Conservation (phyloP, 2,329 filamentous ascomycete species). For the Thermoascus crustaceus region DNA sequence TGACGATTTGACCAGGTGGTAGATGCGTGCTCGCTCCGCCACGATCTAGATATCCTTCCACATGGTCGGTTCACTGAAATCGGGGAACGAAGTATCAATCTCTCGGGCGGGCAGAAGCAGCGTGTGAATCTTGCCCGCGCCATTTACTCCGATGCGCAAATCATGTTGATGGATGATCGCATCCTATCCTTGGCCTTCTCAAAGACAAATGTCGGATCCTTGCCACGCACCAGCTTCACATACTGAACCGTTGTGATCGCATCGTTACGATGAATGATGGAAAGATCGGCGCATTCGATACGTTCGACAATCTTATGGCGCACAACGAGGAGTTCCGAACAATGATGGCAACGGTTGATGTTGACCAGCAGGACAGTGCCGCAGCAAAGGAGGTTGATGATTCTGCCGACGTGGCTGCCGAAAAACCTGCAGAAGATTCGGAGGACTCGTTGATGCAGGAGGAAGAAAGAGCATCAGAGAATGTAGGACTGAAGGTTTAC, state of each 20-base stretch:
- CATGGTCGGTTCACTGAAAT: slow-evolving; percentile 33
- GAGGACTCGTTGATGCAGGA: slow-evolving; percentile 24
- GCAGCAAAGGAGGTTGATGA: slow-evolving; percentile 41
- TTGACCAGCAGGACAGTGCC: slow-evolving; percentile 42
- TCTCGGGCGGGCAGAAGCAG: slow-evolving; percentile 40
- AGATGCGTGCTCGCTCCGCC: slow-evolving; percentile 11
- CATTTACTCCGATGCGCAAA: slow-evolving; percentile 53
- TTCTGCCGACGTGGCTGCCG: slow-evolving; percentile 6
- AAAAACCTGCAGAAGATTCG: slow-evolving; percentile 42
- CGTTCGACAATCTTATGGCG: slow-evolving; percentile 72
- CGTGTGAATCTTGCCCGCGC: slow-evolving; percentile 65
- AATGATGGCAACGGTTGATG: slow-evolving; percentile 59
- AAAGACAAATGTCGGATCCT: slow-evolving; percentile 78
- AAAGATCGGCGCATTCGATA: slow-evolving; percentile 72
- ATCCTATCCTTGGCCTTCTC: slow-evolving; percentile 75
- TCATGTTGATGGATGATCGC: slow-evolving; percentile 54
- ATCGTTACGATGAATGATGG: slow-evolving; percentile 86
- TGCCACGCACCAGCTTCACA: slow-evolving; percentile 84
- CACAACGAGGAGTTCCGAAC: slow-evolving; percentile 64
- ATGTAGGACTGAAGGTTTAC: slow-evolving; percentile 69
- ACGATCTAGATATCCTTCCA: slow-evolving; percentile 21
- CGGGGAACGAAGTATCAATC: slow-evolving; percentile 39
- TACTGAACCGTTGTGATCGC: slow-evolving; percentile 74
- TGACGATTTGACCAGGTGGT: slow-evolving; percentile 14
- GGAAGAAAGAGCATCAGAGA: slow-evolving; percentile 52